Conservation (phyloP, 2,329 filamentous ascomycete genomes). For the Curvularia eragrostidis region DNA sequence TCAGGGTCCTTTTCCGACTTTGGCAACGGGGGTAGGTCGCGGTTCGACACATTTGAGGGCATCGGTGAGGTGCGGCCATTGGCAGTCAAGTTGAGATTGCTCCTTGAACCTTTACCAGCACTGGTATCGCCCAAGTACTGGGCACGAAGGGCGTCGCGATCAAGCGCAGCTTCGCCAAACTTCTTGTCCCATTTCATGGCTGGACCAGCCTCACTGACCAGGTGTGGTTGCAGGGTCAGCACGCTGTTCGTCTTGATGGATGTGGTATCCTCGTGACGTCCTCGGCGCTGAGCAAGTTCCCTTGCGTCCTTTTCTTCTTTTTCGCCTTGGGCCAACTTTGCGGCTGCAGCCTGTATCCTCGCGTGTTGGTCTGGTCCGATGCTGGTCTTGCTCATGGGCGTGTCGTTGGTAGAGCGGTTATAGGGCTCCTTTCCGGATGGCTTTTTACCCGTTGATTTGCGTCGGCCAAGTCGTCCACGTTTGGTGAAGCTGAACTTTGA, state of each 20-base stretch:
- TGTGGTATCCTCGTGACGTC: constrained; percentile 61
- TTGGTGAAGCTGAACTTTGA: constrained; percentile 83
- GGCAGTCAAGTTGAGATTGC: constrained; percentile 49
- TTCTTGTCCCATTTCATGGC: constrained; percentile 97
- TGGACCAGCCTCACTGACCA: constrained; percentile 85
- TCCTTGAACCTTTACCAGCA: constrained; percentile 71
- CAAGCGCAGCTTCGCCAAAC: constrained; percentile 91
- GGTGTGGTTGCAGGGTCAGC: constrained; percentile 82
- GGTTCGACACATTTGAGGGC: constrained; percentile 40
- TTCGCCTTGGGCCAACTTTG: constrained; percentile 77
- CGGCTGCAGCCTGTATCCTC: constrained; percentile 88
- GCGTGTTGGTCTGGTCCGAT: constrained; percentile 92
- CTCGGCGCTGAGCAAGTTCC: constrained; percentile 60
- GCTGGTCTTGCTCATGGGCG: constrained; percentile 75
- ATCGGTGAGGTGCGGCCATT: constrained; percentile 42
- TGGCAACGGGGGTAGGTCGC: constrained; percentile 54
- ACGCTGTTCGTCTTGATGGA: constrained; percentile 84
- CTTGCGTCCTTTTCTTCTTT: constrained; percentile 62
- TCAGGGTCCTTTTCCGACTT: constrained; percentile 38
- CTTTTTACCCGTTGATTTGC: constrained; percentile 55
- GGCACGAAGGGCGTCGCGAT: constrained; percentile 82
- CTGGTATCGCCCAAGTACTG: constrained; percentile 80
- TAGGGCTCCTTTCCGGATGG: constrained; percentile 58
- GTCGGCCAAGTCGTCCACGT: constrained; percentile 71
- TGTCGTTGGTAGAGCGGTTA: constrained; percentile 57